Evolutionary conservation across 306 rosid species (phyloP), one percentile per base, ranked within the genome.

Genomic region (Prunus fruticosa): DNA sequence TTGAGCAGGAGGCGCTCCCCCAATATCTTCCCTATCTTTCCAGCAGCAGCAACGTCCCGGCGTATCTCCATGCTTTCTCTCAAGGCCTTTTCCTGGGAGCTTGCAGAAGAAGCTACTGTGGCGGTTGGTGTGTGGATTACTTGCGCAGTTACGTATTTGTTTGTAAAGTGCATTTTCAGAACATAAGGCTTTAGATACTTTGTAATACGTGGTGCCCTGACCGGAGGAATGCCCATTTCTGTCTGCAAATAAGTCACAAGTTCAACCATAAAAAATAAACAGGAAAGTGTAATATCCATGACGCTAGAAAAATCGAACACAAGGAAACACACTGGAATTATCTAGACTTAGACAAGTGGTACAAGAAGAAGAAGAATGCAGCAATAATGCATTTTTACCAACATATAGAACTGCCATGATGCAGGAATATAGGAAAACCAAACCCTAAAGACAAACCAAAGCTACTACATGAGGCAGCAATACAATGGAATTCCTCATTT

Each of bases 31-130:
- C 97, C 93, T 27, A 95, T 95, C 86, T 90, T 89, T 6, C 84
- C 92, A 68, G 99, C 99, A 46, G 97, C 98, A 76, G 97, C 96
- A 81, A 95, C 96, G 54, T 90, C 96, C 0, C 92, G 82, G 3
- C 67, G 85, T 18, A 83, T 78, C 69, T 87, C 97, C 96, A 92
- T 71, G 79, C 86, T 84, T 46, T 83, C 73, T 65, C 90, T 86
- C 72, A 92, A 77, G 32, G 83, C 86, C 80, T 89, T 95, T 78
- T 95, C 97, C 47, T 92, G 95, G 3, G 93, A 90, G 77, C 97
- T 90, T 57, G 97, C 93, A 32, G 92, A 84, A 63, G 90, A 86
- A 45, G 98, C 96, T 25, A 90, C 92, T 0, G 93, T 90, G 57
- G 98, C 98, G 6, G 97, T 90, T 76, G 93, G 92, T 6, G 87